Evolutionary conservation across 2,329 filamentous ascomycete genomes (phyloP).

Genomic region (Phoma herbarum): DNA sequence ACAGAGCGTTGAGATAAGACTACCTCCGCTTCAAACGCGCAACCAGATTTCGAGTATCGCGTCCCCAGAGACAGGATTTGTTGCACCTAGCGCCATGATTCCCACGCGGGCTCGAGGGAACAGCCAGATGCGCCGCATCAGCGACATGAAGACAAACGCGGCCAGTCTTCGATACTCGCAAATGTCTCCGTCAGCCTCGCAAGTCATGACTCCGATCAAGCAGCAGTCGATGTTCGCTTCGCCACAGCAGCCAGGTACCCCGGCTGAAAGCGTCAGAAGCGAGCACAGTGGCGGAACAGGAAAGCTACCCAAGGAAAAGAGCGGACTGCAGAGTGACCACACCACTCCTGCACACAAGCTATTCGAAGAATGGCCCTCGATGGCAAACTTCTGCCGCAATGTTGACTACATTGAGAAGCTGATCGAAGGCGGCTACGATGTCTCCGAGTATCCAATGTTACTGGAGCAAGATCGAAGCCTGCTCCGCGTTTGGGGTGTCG

Average conservation of each 20-base stretch:
- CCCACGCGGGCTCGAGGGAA: slow-evolving; percentile 41
- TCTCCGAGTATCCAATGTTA: slow-evolving; percentile 72
- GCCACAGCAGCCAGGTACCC: slow-evolving; percentile 44
- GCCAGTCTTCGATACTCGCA: slow-evolving; percentile 37
- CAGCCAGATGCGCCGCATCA: slow-evolving; percentile 36
- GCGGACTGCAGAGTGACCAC: slow-evolving; percentile 78
- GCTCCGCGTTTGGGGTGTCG: slow-evolving; percentile 78
- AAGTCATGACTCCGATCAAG: slow-evolving; percentile 44
- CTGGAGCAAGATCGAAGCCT: slow-evolving; percentile 78
- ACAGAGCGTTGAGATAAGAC: slow-evolving; percentile 42
- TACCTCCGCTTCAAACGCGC: slow-evolving; percentile 27
- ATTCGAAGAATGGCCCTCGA: slow-evolving; percentile 67
- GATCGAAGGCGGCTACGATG: slow-evolving; percentile 65
- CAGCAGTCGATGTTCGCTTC: slow-evolving; percentile 36
- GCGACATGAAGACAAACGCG: slow-evolving; percentile 48
- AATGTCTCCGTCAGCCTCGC: slow-evolving; percentile 39
- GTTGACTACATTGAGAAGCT: slow-evolving; percentile 36
- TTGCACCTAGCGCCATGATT: slow-evolving; percentile 35
- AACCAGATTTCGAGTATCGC: slow-evolving; percentile 36
- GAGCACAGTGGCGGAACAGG: slow-evolving; percentile 33
- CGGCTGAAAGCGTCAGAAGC: slow-evolving; percentile 45
- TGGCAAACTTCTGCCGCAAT: slow-evolving; percentile 65
- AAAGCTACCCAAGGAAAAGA: slow-evolving; percentile 34
- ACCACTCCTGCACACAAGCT: slow-evolving; percentile 91
- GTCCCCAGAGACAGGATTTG: slow-evolving; percentile 40